phyloP scores from a whole-genome alignment of 441 rosid species.

The Syzygium malaccense region DNA sequence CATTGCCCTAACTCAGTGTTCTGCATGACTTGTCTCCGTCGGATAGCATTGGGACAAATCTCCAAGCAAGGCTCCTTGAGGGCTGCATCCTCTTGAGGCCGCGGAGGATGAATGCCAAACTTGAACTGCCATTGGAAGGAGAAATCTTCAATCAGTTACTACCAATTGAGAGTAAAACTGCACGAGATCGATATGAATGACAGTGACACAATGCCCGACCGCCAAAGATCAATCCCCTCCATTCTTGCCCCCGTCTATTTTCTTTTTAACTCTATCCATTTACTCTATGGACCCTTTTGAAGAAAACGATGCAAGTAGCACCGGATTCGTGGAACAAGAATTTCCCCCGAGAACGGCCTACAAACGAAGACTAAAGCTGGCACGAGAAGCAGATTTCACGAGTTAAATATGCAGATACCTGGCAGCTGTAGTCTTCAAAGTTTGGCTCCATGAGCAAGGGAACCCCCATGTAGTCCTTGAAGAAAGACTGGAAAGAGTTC shows the following conservation, averaged over 20 bases:
- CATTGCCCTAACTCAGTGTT: slow-evolving; percentile 24
- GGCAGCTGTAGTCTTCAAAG: slow-evolving; percentile 78
- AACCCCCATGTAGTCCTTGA: slow-evolving; percentile 77
- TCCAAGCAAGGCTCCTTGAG: slow-evolving; percentile 54
- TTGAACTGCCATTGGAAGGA: slow-evolving; percentile 46
- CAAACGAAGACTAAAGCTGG: neutral
- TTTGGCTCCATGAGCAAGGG: slow-evolving; percentile 85
- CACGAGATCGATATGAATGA: neutral
- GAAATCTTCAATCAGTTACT: neutral
- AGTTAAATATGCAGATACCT: slow-evolving; percentile 26
- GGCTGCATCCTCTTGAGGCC: slow-evolving; percentile 39
- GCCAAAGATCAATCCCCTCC: neutral
- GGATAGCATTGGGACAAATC: slow-evolving; percentile 51
- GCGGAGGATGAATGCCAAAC: slow-evolving; percentile 70
- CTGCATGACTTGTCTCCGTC: slow-evolving; percentile 18
- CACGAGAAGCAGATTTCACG: neutral
- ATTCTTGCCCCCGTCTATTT: neutral
- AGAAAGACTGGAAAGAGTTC: slow-evolving; percentile 40
- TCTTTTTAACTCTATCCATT: neutral
- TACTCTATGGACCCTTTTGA: neutral
- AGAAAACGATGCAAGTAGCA: neutral
- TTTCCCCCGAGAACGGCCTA: neutral
- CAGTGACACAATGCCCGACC: neutral
- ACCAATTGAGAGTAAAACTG: neutral
- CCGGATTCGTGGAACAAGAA: neutral